Evolutionary conservation across 2,329 filamentous ascomycete genomes (phyloP), one percentile per base, ranked within the genome.

Genomic region (Ceratocystis albifundus): DNA sequence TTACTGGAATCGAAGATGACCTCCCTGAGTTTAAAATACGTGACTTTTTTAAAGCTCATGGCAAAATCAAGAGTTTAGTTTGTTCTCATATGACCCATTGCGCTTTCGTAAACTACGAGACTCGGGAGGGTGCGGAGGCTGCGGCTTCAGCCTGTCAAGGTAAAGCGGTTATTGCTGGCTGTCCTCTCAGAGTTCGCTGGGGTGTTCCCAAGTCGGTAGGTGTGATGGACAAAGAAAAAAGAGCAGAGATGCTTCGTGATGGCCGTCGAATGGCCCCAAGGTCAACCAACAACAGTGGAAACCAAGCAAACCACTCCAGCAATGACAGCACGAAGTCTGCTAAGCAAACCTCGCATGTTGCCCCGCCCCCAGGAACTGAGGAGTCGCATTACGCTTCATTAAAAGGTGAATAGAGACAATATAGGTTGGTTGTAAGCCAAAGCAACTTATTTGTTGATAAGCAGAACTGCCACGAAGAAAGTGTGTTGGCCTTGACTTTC

Each of bases 1-100:
- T 97, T 36, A 96, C 93, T 0, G 95, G 94, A 7, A 86, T 99
- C 1, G 94, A 99, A 75, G 94, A 99, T 73, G 94, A 99, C 72
- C 80, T 99, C 5, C 92, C 93, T 1, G 94, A 99, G 75, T 87
- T 92, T 76, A 91, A 92, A 72, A 80, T 99, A 30, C 88, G 94
- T 61, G 88, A 90, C 1, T 94, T 95, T 75, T 99, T 99, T 79
- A 85, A 90, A 68, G 83, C 84, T 20, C 91, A 92, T 72, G 94
- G 94, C 69, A 90, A 93, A 73, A 87, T 99, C 68, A 89, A 94
- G 72, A 96, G 91, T 30, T 78, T 99, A 17, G 88, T 99, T 46
- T 97, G 94, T 76, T 96, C 92, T 5, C 94, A 99, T 77, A 91
- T 96, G 79, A 93, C 93, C 17, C 94, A 97, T 73, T 97, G 92